phyloP scores from a whole-genome alignment of 306 rosid species.

The Cucumis sativus region DNA sequence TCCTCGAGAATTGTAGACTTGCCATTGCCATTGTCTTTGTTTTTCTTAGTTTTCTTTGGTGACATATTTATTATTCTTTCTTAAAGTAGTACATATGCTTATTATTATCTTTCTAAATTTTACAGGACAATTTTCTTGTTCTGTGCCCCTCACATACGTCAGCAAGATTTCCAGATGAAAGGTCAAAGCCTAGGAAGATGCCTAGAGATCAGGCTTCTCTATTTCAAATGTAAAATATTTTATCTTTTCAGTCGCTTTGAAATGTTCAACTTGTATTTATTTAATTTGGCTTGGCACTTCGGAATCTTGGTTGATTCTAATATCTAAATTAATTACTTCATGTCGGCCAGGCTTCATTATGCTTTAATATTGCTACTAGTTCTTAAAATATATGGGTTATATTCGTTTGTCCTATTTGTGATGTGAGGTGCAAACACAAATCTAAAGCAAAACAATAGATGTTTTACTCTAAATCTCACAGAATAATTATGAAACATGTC shows the following conservation, averaged over 20 bases:
- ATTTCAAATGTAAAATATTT: constrained; percentile 14
- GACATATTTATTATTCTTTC: background rate
- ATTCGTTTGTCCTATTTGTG: background rate
- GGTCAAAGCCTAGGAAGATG: constrained; percentile 25
- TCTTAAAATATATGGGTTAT: background rate
- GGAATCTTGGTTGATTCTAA: background rate
- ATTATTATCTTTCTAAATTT: constrained; percentile 10
- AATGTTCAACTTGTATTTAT: background rate
- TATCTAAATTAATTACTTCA: background rate
- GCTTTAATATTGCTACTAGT: background rate
- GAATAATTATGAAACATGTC: background rate
- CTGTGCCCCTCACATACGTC: constrained; percentile 70
- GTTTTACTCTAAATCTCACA: background rate
- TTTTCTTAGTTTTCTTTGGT: background rate
- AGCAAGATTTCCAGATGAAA: constrained; percentile 57
- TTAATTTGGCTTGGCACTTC: background rate
- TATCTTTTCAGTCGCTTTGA: background rate
- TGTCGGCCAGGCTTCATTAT: background rate
- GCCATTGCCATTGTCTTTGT: background rate
- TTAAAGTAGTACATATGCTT: background rate
- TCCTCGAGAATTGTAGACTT: background rate
- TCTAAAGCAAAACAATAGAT: background rate
- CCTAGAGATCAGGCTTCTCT: constrained; percentile 13
- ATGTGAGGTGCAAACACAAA: background rate
- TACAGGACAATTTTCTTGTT: constrained; percentile 60